These are phyloP conservation scores for Fagopyrum tataricum DNA, from an alignment of 148 eudicot species.

Conservation along the genomic window DNA sequence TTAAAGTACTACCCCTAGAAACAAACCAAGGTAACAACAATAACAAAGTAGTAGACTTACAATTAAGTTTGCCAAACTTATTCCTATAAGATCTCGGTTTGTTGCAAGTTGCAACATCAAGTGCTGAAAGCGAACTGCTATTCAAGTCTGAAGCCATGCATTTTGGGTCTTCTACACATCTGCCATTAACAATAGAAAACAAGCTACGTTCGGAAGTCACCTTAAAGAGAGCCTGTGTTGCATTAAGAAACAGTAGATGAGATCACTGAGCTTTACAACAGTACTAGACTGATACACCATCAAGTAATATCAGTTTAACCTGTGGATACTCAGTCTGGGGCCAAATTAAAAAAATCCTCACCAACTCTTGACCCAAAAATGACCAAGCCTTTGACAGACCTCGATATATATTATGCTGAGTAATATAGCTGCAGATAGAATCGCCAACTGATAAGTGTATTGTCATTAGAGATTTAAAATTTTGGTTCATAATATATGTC, in stretches of 20 bases:
- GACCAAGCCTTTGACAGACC: conserved; percentile 86
- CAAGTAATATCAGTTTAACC: conserved; percentile 28
- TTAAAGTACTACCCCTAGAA: not conserved
- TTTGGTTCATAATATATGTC: too few species aligned
- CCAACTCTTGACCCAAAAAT: conserved; percentile 94
- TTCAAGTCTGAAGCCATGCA: conserved; percentile 87
- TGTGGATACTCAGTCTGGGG: conserved; percentile 77
- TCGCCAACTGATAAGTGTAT: conserved; percentile 7
- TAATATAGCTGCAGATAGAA: conserved; percentile 62
- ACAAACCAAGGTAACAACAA: not conserved
- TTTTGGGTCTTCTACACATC: conserved; percentile 79
- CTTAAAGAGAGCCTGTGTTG: conserved; percentile 72
- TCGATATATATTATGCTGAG: conserved; percentile 84
- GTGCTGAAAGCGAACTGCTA: conserved; percentile 62
- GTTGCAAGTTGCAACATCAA: conserved; percentile 83
- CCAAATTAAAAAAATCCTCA: conserved; percentile 94
- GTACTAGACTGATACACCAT: not conserved
- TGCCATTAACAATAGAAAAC: conserved; percentile 83
- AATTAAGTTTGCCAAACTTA: conserved; percentile 78
- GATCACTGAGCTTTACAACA: conserved; percentile 4
- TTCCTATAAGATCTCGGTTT: conserved; percentile 82
- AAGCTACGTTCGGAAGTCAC: conserved; percentile 76
- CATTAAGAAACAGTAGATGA: conserved; percentile 14
- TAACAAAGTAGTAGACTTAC: conserved; percentile 33
- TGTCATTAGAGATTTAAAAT: too few species aligned